Base-by-base conservation (phyloP, 768 basidiomycete genomes). In the Naganishia onofrii region DNA sequence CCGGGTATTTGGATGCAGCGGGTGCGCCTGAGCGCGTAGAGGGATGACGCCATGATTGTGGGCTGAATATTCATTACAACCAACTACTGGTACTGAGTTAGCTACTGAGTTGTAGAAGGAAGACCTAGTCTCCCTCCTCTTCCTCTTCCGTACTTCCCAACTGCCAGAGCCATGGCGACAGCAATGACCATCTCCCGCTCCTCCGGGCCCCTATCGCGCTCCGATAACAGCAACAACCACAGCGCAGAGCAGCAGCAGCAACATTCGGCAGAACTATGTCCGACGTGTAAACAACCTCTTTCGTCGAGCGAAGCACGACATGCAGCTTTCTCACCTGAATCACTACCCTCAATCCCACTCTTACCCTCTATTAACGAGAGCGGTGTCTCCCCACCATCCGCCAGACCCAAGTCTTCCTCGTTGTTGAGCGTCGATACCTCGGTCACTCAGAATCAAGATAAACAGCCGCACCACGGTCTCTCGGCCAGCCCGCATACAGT, bases 401-500 rank as follows among this genome's bases (percentile, higher is more conserved):
- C 12, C 1, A 63, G 1, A 34, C 2, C 42, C 42, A 8, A 7
- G 42, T 42, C 42, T 7, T 15, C 42, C 9, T 42, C 42, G 15
- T 34, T 9, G 8, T 23, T 23, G 31, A 58, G 29, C 21, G 60
- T 63, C 26, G 23, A 63, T 29, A 63, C 60, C 23, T 42, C 60
- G 1, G 38, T 63, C 26, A 3, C 36, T 8, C n/a, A 6, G 26
- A 63, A 63, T 19, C 4, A 63, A 10, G 60, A 21, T 3, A 42
- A 26, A 38, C 34, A 31, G n/a, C 34, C n/a, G n/a, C n/a, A n/a
- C n/a, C n/a, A n/a, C n/a, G n/a, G n/a, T n/a, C n/a, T 36, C 34
- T 4, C 34, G 58, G 36, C 10, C 21, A 60, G 58, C 38, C 58
- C 58, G 36, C 60, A 63, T 63, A 63, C 60, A 6, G 60, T 63